Base-by-base conservation (phyloP, 169 alveolate genomes). In the Plasmodium vivax region DNA sequence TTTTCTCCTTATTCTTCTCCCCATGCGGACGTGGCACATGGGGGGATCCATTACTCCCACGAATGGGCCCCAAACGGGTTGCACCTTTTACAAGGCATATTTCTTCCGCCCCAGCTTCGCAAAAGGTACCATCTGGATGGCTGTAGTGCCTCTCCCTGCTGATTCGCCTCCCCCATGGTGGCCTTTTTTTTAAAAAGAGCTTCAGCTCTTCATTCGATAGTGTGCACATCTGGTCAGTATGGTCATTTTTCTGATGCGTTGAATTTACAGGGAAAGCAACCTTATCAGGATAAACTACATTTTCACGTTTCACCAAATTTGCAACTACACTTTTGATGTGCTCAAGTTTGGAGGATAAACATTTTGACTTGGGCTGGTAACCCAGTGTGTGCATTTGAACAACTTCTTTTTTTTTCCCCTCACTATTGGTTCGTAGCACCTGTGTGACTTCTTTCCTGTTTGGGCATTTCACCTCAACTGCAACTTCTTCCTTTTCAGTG, bases 141-240 rank as follows among this genome's bases (percentile, higher is more conserved):
- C 30, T 79, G 14, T 47, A 16, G 14, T 7, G 41, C 30, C 14
- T 9, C 30, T 36, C 38, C 72, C 56, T 19, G 45, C 56, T 41
- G 23, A 34, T 43, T 38, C 16, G 38, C 30, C 12, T 30, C 16
- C 16, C 34, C 45, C 45, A 30, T 36, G 45, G 73, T 79, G 85
- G 54, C 0, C 85, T 23, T 43, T 79, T 62, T 19, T 41, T 4
- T 79, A 79, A 30, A 36, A 38, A 79, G 54, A 43, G 23, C 54
- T 79, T 32, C 56, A 79, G 6, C 23, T 79, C 85, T 41, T 79
- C 85, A 79, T 43, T 79, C 3, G 47, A 43, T 36, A 79, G 54
- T 36, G 85, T 43, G 85, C n/a, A 43, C 19, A 79, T 1, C 43
- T 34, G 47, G 73, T 41, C 34, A 36, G 41, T 23, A 10, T 34